A percentile compares a stretch with the other conserved stretches of the same genome.
Conservation (phyloP, 2,329 filamentous ascomycete species). For the Capronia americana region DNA sequence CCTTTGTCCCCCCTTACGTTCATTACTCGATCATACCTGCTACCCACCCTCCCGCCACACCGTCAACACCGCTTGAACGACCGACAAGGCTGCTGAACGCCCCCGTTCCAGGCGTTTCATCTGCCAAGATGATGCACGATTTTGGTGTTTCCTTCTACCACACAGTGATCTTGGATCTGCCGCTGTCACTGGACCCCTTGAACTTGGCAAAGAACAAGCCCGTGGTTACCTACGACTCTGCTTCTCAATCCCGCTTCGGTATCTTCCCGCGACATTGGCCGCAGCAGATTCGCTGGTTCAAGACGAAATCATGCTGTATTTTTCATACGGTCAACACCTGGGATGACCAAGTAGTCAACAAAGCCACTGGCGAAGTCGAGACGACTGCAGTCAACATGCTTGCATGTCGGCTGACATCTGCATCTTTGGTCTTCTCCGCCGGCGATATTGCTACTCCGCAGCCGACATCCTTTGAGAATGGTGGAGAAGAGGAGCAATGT, state of each 20-base stretch:
- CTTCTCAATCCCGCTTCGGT: conserved; percentile 66
- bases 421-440: conserved; percentile 68
- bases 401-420: conserved; percentile 70
- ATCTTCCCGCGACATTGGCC: conserved; percentile 70
- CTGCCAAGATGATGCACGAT: conserved; percentile 77
- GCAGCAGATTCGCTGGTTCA: conserved; percentile 67
- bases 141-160: conserved; percentile 70
- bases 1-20: conserved; percentile 69
- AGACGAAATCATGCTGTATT: conserved; percentile 71
- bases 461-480: conserved; percentile 46
- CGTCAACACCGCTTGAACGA: conserved; percentile 38
- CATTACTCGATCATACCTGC: conserved; percentile 67
- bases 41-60: conserved; percentile 44
- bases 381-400: conserved; percentile 65
- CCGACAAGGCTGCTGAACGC: conserved; percentile 55
- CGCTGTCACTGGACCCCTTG: conserved; percentile 68
- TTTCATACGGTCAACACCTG: conserved; percentile 76
- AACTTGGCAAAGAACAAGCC: conserved; percentile 64
- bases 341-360: conserved; percentile 57
- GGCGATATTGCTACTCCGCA: conserved; percentile 66
- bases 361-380: conserved; percentile 40
- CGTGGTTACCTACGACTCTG: conserved; percentile 65
- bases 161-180: conserved; percentile 73
- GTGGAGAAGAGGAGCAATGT: conserved; percentile 67
- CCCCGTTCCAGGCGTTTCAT: conserved; percentile 65